Percentiles rank a stretch among this genome's conserved stretches.
These are phyloP conservation scores for Talaromyces sp. DNA, from an alignment of 2,329 filamentous ascomycete species.

Conservation along the genomic window DNA sequence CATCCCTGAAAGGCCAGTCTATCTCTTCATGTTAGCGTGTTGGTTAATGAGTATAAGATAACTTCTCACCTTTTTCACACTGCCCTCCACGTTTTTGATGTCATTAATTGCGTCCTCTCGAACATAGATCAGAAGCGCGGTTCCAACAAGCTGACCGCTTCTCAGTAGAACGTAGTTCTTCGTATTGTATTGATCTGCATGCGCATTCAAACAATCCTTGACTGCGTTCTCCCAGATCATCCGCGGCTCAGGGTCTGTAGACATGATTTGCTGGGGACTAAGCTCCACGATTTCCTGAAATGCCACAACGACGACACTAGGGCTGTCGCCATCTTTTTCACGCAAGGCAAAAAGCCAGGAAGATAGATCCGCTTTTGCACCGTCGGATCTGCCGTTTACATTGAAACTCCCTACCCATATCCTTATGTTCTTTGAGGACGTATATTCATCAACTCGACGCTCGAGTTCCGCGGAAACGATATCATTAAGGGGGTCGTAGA, in stretches of 20 bases:
- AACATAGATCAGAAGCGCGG: slow-evolving; percentile 87
- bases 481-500: slow-evolving; percentile 94
- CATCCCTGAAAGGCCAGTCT: slow-evolving; percentile 87
- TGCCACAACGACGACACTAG: slow-evolving; percentile 82
- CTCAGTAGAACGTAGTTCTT: slow-evolving; percentile 84
- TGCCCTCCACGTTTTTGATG: slow-evolving; percentile 96
- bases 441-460: slow-evolving; percentile 64
- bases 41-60: not conserved
- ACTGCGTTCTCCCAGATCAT: slow-evolving; percentile 83
- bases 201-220: slow-evolving; percentile 66
- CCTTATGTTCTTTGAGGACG: slow-evolving; percentile 65
- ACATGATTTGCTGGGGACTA: slow-evolving; percentile 98
- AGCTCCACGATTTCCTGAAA: slow-evolving; percentile 99
- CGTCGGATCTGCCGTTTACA: slow-evolving; percentile 78
- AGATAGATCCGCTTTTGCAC: slow-evolving; percentile 72
- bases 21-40: slow-evolving; percentile 23
- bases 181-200: slow-evolving; percentile 58
- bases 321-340: slow-evolving; percentile 54
- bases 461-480: slow-evolving; percentile 72
- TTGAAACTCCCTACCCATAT: slow-evolving; percentile 92
- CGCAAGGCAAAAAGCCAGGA: slow-evolving; percentile 71
- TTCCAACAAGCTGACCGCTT: slow-evolving; percentile 90
- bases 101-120: slow-evolving; percentile 68
- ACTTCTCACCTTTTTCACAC: slow-evolving; percentile 69
- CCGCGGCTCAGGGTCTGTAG: slow-evolving; percentile 82